Percentiles rank a stretch among this genome's conserved stretches.
phyloP scores from a whole-genome alignment of 306 rosid species.

The Glycyrrhiza uralensis region DNA sequence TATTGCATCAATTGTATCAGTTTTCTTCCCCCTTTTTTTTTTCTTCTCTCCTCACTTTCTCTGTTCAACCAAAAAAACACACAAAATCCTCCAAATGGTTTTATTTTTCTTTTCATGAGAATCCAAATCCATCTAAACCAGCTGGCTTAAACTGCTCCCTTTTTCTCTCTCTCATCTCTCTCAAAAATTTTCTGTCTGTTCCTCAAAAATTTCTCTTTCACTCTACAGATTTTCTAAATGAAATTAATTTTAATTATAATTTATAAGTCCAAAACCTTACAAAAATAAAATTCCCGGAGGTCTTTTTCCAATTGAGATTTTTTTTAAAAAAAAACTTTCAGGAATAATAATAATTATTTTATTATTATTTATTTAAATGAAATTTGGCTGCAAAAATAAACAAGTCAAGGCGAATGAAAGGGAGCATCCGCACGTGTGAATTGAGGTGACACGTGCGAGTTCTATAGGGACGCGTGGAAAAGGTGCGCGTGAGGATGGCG shows the following conservation, averaged over 20 bases:
- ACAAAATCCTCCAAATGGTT: constrained; percentile 5
- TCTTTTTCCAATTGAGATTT: not conserved
- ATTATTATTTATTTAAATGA: not conserved
- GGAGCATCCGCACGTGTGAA: constrained; percentile 30
- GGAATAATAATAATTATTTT: too few relatives aligned
- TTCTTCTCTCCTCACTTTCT: constrained; percentile 10
- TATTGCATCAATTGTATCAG: not conserved
- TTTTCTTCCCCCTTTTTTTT: not conserved
- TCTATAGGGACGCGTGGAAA: not conserved
- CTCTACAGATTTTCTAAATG: constrained; percentile 17
- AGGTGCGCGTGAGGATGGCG: constrained; percentile 31
- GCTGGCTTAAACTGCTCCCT: constrained; percentile 26
- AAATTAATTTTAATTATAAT: not conserved
- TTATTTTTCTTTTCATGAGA: constrained; percentile 4
- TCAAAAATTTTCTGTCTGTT: constrained; percentile 15
- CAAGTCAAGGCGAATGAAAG: constrained; percentile 23
- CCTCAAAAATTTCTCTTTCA: not conserved
- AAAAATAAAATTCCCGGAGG: not conserved
- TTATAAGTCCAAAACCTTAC: not conserved
- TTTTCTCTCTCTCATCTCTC: constrained; percentile 11
- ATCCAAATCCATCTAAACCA: constrained; percentile 38
- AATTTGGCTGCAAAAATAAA: not conserved
- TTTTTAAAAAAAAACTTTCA: too few relatives aligned
- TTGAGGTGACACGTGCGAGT: not conserved
- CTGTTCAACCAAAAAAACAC: not conserved